Conservation (phyloP, 1,284 basidiomycete genomes). For the Melampsora abietis-canadensis region DNA sequence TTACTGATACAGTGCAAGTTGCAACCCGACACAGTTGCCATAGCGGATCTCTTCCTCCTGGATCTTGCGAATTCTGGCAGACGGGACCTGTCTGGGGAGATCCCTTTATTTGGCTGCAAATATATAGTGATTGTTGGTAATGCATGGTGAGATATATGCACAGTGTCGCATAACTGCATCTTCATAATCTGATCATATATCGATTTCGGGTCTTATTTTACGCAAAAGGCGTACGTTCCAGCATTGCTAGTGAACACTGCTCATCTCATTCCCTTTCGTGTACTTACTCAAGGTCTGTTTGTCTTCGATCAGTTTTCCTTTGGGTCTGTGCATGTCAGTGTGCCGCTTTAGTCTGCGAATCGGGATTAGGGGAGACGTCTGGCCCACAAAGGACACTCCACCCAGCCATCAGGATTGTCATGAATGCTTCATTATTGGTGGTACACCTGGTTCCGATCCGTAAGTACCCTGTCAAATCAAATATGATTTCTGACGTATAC, state of each 20-base stretch:
- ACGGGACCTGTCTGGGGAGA: slow-evolving; percentile 6
- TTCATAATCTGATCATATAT: too few relatives aligned
- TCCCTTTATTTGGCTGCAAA: slow-evolving; percentile 1
- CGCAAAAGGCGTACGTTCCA: neutral
- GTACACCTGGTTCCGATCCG: neutral
- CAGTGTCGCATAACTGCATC: too few relatives aligned
- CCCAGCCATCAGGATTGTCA: neutral
- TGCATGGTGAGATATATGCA: too few relatives aligned
- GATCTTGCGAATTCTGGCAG: neutral
- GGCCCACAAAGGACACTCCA: neutral
- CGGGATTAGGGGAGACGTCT: neutral
- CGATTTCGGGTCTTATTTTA: neutral
- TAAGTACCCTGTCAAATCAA: neutral
- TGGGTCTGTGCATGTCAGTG: neutral
- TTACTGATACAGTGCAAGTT: neutral
- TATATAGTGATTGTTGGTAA: too few relatives aligned
- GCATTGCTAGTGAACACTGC: neutral
- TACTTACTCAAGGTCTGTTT: neutral
- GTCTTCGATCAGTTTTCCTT: neutral
- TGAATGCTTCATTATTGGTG: neutral
- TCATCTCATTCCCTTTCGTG: neutral
- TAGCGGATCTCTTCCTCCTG: neutral
- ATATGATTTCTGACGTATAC: neutral
- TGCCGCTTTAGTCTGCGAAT: neutral
- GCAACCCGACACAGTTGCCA: neutral